A percentile compares a stretch with the other conserved stretches of the same genome.
phyloP scores from a whole-genome alignment of 192 early-diverging fungal genomes.

The Entrophospora sp. region DNA sequence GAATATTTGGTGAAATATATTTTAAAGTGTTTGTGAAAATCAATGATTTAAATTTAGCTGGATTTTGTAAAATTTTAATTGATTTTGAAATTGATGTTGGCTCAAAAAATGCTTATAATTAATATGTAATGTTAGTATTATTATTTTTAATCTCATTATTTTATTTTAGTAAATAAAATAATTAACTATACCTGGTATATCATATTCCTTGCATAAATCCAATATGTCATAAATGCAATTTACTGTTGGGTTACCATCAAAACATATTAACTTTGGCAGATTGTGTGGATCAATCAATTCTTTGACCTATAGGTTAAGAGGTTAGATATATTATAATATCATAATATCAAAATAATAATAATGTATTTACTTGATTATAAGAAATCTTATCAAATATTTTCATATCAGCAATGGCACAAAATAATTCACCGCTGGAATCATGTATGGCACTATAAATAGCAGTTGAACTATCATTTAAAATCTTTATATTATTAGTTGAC shows the following conservation, averaged over 20 bases:
- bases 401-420: conserved; percentile 92
- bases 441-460: conserved; percentile 81
- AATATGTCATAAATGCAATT: conserved; percentile 38
- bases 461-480: conserved; percentile 38
- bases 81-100: too few species aligned
- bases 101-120: too few species aligned
- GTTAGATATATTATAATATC: not conserved
- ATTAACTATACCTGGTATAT: conserved; percentile 38
- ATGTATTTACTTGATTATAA: conserved; percentile 22
- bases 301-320: conserved; percentile 24
- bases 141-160: too few species aligned
- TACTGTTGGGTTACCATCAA: conserved; percentile 67
- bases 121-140: too few species aligned
- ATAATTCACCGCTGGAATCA: conserved; percentile 53
- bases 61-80: too few species aligned
- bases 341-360: not conserved
- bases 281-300: conserved; percentile 23
- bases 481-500: conserved; percentile 25
- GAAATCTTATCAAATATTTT: conserved; percentile 55
- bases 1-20: too few species aligned
- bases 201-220: conserved; percentile 22
- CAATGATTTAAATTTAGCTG: too few species aligned
- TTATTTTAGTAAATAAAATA: too few species aligned
- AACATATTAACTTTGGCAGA: conserved; percentile 48
- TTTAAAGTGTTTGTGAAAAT: too few species aligned